phyloP scores from a whole-genome alignment of 495 filamentous ascomycete species.

The Haplographium delicatum region DNA sequence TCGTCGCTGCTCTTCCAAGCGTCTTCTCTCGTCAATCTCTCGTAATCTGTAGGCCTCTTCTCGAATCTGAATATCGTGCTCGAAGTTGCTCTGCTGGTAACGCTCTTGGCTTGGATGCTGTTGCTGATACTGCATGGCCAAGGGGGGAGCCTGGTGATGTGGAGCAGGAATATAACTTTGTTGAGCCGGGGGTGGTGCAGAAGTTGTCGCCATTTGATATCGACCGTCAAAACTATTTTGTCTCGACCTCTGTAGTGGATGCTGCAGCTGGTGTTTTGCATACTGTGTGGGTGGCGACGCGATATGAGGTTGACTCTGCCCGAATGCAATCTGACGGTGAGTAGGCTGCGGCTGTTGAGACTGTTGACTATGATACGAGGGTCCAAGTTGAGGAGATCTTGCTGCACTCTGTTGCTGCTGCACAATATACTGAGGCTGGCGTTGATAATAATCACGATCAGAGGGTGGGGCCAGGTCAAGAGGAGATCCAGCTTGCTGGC shows the following conservation, averaged over 20 bases:
- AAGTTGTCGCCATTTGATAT: conserved; percentile 12
- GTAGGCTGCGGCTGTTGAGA: conserved; percentile 12
- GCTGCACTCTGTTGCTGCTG: conserved; percentile 20
- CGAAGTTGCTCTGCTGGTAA: not conserved
- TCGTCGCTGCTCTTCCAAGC: conserved; percentile 1
- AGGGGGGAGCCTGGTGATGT: conserved; percentile 26
- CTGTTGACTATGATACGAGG: conserved; percentile 18
- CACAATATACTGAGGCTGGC: conserved; percentile 12
- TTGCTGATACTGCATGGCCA: conserved; percentile 37
- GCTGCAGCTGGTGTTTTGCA: conserved; percentile 14
- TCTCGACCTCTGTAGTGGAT: conserved; percentile 18
- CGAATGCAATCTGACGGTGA: conserved; percentile 22
- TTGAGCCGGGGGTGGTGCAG: conserved; percentile 15
- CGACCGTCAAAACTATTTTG: conserved; percentile 26
- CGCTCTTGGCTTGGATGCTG: conserved; percentile 23
- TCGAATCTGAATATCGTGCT: conserved; percentile 3
- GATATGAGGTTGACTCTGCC: conserved; percentile 7
- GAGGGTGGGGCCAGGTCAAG: conserved; percentile 12
- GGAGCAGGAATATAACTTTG: conserved; percentile 27
- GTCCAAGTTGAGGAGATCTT: conserved; percentile 23
- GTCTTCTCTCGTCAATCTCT: not conserved
- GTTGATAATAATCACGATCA: conserved; percentile 25
- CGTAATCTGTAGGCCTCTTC: conserved; percentile 5
- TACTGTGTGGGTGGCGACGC: conserved; percentile 24
- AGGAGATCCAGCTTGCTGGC: conserved; percentile 20